Evolutionary conservation across 2,329 filamentous ascomycete species (phyloP).

Genomic region (Fusarium napiforme): DNA sequence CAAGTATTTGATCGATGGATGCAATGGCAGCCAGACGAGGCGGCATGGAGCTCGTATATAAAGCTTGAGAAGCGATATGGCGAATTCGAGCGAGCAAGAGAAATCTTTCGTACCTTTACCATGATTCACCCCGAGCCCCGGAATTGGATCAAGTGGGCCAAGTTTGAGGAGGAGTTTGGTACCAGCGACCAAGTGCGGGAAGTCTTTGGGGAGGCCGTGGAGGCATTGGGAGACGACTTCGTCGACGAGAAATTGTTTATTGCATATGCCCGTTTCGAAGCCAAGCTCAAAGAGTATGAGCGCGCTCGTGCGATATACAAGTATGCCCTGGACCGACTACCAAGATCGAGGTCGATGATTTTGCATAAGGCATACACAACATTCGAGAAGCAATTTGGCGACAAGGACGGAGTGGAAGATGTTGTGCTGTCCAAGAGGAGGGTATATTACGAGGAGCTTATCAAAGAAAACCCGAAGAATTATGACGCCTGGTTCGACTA

Average conservation of each 20-base stretch:
- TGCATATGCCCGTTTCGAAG: slow-evolving; percentile 93
- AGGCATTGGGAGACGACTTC: slow-evolving; percentile 91
- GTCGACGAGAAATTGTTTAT: slow-evolving; percentile 97
- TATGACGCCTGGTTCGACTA: slow-evolving; percentile 99
- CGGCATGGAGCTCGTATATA: slow-evolving; percentile 95
- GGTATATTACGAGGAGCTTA: slow-evolving; percentile 92
- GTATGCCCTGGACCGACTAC: slow-evolving; percentile 91
- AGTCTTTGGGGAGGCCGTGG: slow-evolving; percentile 88
- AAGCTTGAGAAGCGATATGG: slow-evolving; percentile 96
- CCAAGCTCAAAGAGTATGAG: slow-evolving; percentile 94
- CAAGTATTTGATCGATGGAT: slow-evolving; percentile 99
- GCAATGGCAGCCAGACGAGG: slow-evolving; percentile 97
- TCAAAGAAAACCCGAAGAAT: slow-evolving; percentile 94
- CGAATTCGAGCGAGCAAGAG: slow-evolving; percentile 89
- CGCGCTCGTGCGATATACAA: slow-evolving; percentile 95
- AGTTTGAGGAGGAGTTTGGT: slow-evolving; percentile 95
- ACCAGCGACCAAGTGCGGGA: slow-evolving; percentile 92
- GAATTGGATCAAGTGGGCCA: slow-evolving; percentile 99
- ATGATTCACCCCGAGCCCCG: slow-evolving; percentile 92
- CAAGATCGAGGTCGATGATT: slow-evolving; percentile 83
- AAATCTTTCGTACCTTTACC: slow-evolving; percentile 90
- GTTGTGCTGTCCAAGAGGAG: slow-evolving; percentile 94
- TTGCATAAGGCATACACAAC: slow-evolving; percentile 96
- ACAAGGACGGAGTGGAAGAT: slow-evolving; percentile 92
- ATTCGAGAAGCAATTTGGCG: slow-evolving; percentile 98